Percentiles rank a stretch among this genome's conserved stretches.
Evolutionary conservation across 495 filamentous ascomycete genomes (phyloP).

Genomic region (Podospora appendiculata): DNA sequence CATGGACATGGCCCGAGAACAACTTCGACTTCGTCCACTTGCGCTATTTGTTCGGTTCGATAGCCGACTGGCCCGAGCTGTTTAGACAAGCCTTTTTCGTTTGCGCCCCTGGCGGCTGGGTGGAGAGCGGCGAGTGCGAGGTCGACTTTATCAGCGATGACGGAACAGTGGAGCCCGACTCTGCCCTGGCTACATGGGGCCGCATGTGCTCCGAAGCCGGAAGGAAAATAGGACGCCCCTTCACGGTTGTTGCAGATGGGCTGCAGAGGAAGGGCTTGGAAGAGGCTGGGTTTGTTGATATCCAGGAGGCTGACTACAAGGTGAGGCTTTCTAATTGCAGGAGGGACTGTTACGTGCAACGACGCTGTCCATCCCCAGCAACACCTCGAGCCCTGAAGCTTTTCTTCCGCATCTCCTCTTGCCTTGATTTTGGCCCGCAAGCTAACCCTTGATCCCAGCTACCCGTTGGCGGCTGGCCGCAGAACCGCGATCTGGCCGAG

Average conservation of each 20-base stretch:
- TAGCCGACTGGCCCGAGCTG: constrained; percentile 47
- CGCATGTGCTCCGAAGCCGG: constrained; percentile 10
- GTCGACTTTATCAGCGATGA: constrained; percentile 22
- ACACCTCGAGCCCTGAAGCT: too few relatives aligned
- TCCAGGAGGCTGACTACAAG: constrained; percentile 14
- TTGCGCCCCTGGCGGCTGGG: constrained; percentile 34
- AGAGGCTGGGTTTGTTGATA: constrained; percentile 38
- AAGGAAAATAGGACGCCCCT: constrained; percentile 1
- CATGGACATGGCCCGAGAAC: constrained; percentile 44
- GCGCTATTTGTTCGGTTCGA: constrained; percentile 44
- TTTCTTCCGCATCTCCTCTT: too few relatives aligned
- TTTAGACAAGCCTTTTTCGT: constrained; percentile 23
- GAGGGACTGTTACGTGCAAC: too few relatives aligned
- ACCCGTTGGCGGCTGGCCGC: too few relatives aligned
- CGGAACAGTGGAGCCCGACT: constrained; percentile 5
- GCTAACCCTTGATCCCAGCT: too few relatives aligned
- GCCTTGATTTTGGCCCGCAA: too few relatives aligned
- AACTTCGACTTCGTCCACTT: constrained; percentile 61
- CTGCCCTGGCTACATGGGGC: constrained; percentile 8
- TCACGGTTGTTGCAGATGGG: constrained; percentile 14
- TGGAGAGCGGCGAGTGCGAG: constrained; percentile 22
- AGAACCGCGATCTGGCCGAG: too few relatives aligned
- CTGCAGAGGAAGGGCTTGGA: constrained; percentile 28
- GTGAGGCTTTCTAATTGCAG: not conserved
- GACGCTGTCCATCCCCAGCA: too few relatives aligned